These are phyloP conservation scores for Claviceps maximensis DNA, from an alignment of 2,329 filamentous ascomycete genomes.

Conservation along the genomic window DNA sequence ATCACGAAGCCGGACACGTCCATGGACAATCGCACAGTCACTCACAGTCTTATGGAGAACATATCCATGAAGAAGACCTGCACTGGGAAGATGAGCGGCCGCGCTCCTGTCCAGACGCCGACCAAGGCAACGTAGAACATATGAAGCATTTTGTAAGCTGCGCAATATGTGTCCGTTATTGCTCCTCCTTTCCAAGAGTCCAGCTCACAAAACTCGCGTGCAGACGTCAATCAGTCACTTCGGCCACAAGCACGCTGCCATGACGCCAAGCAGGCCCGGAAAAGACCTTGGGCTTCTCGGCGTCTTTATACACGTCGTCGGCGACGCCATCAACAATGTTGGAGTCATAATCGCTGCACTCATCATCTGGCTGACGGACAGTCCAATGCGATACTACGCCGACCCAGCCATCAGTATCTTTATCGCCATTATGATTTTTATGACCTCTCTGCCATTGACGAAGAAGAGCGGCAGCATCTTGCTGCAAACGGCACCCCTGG, in stretches of 20 bases:
- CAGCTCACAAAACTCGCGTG: background rate
- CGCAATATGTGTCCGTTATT: background rate
- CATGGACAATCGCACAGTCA: slow-evolving; percentile 13
- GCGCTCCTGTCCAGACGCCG: background rate
- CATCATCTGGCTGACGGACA: slow-evolving; percentile 53
- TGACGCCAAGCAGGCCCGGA: slow-evolving; percentile 20
- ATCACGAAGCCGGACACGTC: slow-evolving; percentile 19
- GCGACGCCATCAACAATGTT: slow-evolving; percentile 64
- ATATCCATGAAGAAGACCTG: background rate
- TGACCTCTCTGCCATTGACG: slow-evolving; percentile 49
- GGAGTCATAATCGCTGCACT: slow-evolving; percentile 59
- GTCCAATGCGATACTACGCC: slow-evolving; percentile 50
- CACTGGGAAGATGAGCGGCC: background rate
- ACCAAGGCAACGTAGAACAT: background rate
- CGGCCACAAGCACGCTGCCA: slow-evolving; percentile 34
- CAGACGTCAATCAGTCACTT: slow-evolving; percentile 21
- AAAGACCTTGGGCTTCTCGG: slow-evolving; percentile 59
- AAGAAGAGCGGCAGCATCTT: slow-evolving; percentile 51
- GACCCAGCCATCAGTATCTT: slow-evolving; percentile 57
- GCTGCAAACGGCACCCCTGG: slow-evolving; percentile 50
- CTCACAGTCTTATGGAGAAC: slow-evolving; percentile 3
- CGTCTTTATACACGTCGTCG: slow-evolving; percentile 56
- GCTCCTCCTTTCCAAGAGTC: background rate
- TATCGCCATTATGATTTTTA: slow-evolving; percentile 60
- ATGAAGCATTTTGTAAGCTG: background rate